These are phyloP conservation scores for Hippophae tibetana DNA, from an alignment of 306 rosid genomes.

Conservation along the genomic window DNA sequence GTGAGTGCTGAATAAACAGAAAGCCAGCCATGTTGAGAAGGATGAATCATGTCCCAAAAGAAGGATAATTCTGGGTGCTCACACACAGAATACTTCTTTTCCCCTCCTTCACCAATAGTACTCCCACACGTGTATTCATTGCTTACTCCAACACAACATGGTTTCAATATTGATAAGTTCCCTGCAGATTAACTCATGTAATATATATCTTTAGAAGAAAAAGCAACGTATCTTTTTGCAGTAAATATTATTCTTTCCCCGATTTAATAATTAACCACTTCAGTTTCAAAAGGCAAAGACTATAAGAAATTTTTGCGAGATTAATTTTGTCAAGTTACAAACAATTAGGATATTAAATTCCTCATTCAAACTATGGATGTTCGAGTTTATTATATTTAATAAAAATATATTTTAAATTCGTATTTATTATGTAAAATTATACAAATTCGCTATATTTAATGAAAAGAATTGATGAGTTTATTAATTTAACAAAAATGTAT, in stretches of 20 bases:
- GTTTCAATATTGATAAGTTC: conserved; percentile 9
- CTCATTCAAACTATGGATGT: too few species aligned
- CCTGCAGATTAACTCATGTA: neutral
- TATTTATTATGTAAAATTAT: too few species aligned
- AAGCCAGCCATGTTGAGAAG: conserved; percentile 24
- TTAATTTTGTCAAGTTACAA: too few species aligned
- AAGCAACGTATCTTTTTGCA: neutral
- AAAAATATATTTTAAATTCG: too few species aligned
- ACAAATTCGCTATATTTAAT: too few species aligned
- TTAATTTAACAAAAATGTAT: too few species aligned
- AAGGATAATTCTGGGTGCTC: conserved; percentile 11
- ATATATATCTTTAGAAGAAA: neutral
- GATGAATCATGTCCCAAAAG: conserved; percentile 27
- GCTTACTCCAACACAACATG: conserved; percentile 27
- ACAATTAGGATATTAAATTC: too few species aligned
- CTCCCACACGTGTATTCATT: conserved; percentile 19
- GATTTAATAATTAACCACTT: too few species aligned
- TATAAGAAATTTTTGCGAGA: too few species aligned
- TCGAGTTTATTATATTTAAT: too few species aligned
- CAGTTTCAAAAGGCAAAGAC: too few species aligned
- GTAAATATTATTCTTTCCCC: neutral
- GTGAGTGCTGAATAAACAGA: conserved; percentile 1
- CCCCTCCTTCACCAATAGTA: conserved; percentile 10
- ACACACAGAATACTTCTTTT: conserved; percentile 17
- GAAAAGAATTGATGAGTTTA: too few species aligned